Conservation (phyloP, 108 stramenopile species). For the Pseudonitzschia multistriata region DNA sequence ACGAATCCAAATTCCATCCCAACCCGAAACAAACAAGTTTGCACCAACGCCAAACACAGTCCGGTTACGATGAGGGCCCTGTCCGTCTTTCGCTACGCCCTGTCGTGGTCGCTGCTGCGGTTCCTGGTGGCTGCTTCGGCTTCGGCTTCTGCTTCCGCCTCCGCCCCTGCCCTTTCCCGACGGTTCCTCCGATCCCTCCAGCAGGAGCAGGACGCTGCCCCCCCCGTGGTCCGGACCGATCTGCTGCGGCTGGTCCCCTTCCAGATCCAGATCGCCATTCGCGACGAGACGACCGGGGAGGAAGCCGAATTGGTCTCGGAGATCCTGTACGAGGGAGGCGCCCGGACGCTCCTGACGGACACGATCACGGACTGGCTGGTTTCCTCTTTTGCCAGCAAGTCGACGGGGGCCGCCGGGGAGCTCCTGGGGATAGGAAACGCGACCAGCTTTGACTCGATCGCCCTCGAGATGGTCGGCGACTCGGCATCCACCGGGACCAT, state of each 20-base stretch:
- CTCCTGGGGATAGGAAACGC: slow-evolving; percentile 10
- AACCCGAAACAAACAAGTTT: too few relatives aligned
- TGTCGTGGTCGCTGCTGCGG: too few relatives aligned
- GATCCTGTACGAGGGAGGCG: background rate
- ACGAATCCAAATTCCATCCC: too few relatives aligned
- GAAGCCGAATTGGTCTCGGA: background rate
- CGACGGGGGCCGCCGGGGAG: background rate
- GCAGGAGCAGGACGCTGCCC: background rate
- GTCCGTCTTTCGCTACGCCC: too few relatives aligned
- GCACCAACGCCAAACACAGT: too few relatives aligned
- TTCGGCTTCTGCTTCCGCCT: too few relatives aligned
- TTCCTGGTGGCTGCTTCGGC: too few relatives aligned
- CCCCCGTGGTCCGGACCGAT: slow-evolving; percentile 24
- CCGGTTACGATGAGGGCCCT: too few relatives aligned
- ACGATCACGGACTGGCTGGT: slow-evolving; percentile 46
- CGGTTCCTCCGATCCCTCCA: background rate
- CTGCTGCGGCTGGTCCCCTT: slow-evolving; percentile 41
- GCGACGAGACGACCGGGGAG: background rate
- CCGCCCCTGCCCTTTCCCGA: too few relatives aligned
- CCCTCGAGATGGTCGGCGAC: slow-evolving; percentile 17
- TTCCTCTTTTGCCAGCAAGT: slow-evolving; percentile 28
- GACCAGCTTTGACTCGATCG: slow-evolving; percentile 30
- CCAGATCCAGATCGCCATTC: slow-evolving; percentile 37
- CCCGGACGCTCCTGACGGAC: slow-evolving; percentile 17
- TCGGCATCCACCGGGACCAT: slow-evolving; percentile 7